Evolutionary conservation across 176 grass and related monocot species (phyloP).

Genomic region (Carex parvula): DNA sequence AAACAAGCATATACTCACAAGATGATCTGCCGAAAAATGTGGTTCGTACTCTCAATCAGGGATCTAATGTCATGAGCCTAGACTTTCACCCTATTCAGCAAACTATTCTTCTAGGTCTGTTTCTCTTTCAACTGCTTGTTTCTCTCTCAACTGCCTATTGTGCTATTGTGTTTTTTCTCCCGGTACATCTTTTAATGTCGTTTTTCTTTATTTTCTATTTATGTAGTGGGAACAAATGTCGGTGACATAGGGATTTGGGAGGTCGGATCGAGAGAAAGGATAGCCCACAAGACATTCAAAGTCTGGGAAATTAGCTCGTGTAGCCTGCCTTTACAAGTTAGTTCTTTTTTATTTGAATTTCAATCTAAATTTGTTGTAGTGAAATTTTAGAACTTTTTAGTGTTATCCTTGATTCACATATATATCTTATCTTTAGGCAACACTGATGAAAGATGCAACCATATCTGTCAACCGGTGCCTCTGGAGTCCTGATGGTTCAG

Average conservation of each 20-base stretch:
- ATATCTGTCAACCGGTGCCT: conserved; percentile 96
- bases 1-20: conserved; percentile 73
- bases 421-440: conserved; percentile 43
- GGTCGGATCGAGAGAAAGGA: conserved; percentile 91
- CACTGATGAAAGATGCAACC: conserved; percentile 98
- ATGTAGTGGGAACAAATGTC: conserved; percentile 97
- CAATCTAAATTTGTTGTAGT: background rate
- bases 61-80: conserved; percentile 95
- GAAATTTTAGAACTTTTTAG: conserved; percentile 16
- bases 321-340: conserved; percentile 80
- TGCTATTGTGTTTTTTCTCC: background rate
- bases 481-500: conserved; percentile 93
- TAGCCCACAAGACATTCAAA: conserved; percentile 94
- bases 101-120: conserved; percentile 91
- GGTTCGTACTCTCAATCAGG: conserved; percentile 79
- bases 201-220: conserved; percentile 18
- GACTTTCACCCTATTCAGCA: conserved; percentile 95
- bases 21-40: conserved; percentile 93
- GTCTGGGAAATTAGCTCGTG: conserved; percentile 89
- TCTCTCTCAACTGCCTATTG: background rate
- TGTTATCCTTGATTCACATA: conserved; percentile 1
- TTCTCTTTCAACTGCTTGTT: conserved; percentile 15
- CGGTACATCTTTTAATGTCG: background rate
- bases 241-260: conserved; percentile 98
- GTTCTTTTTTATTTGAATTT: conserved; percentile 8